Conservation (phyloP, 2,329 filamentous ascomycete species). For the Calonectria crousiana region DNA sequence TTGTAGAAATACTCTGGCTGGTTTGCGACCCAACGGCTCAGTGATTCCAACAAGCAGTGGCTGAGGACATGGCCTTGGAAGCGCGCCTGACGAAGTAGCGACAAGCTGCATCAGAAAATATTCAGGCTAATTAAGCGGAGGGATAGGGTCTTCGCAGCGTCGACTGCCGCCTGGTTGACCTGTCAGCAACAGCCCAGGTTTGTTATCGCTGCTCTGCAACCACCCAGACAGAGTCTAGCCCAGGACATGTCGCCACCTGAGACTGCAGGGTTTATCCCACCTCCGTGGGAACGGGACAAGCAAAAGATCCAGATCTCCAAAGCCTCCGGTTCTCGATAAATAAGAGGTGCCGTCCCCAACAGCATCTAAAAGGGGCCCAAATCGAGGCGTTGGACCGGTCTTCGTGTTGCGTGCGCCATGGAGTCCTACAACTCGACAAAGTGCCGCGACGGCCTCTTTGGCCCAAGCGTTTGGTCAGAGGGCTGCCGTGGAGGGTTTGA, state of each 20-base stretch:
- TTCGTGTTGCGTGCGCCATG: conserved; percentile 23
- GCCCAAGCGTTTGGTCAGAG: conserved; percentile 43
- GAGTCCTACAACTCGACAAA: conserved; percentile 40
- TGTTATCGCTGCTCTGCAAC: not conserved
- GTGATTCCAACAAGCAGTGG: not conserved
- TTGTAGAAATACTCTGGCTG: not conserved
- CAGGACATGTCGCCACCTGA: not conserved
- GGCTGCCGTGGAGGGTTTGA: conserved; percentile 49
- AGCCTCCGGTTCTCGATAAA: not conserved
- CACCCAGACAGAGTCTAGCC: not conserved
- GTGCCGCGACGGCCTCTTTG: conserved; percentile 47
- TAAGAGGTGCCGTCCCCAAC: not conserved
- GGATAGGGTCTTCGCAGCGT: not conserved
- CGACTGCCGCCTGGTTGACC: not conserved
- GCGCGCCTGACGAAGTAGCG: not conserved
- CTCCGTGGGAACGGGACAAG: not conserved
- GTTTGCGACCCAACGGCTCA: not conserved
- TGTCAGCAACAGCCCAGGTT: not conserved
- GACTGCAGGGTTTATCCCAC: not conserved
- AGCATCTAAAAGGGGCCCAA: not conserved
- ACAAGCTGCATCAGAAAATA: not conserved
- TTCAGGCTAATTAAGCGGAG: not conserved
- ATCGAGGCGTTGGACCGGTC: not conserved
- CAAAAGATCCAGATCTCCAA: not conserved
- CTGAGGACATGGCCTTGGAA: not conserved